A percentile compares a stretch with the other conserved stretches of the same genome.
phyloP scores from a whole-genome alignment of 352 stramenopile genomes.

The Globisporangium rhizosaccharum region DNA sequence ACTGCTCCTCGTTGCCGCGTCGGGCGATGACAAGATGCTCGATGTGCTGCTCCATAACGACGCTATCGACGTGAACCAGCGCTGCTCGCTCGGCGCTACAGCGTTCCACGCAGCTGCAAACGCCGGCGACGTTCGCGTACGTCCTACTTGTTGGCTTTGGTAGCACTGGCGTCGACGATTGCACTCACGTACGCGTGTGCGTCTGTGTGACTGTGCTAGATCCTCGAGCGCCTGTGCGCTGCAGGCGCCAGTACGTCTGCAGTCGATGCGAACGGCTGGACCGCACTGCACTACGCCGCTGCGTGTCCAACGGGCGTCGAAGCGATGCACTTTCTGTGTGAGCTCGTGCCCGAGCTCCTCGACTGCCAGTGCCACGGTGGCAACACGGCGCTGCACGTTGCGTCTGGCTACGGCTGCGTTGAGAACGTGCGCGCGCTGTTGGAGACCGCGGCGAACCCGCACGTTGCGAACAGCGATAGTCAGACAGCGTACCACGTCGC shows the following conservation, averaged over 20 bases:
- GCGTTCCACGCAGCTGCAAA: constrained; percentile 57
- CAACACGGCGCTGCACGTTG: constrained; percentile 62
- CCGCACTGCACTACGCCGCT: constrained; percentile 53
- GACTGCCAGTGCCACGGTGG: constrained; percentile 42
- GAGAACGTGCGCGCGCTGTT: constrained; percentile 48
- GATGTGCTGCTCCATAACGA: constrained; percentile 19
- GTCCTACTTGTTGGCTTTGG: neutral
- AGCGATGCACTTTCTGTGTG: constrained; percentile 51
- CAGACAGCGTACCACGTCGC: constrained; percentile 51
- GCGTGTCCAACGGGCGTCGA: constrained; percentile 30
- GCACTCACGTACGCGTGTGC: neutral
- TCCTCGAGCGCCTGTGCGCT: constrained; percentile 46
- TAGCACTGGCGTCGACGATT: neutral
- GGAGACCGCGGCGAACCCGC: constrained; percentile 49
- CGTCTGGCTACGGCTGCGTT: constrained; percentile 45
- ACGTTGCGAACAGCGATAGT: constrained; percentile 29
- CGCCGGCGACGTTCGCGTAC: constrained; percentile 39
- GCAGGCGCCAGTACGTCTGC: constrained; percentile 23
- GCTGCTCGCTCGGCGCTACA: constrained; percentile 38
- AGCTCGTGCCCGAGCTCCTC: constrained; percentile 39
- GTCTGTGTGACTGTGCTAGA: constrained; percentile 10
- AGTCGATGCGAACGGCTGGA: constrained; percentile 59
- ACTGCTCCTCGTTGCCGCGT: constrained; percentile 49
- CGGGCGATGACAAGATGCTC: constrained; percentile 31
- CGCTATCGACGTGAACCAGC: constrained; percentile 33